phyloP scores from a whole-genome alignment of 2,329 filamentous ascomycete species.

The Fonsecaea erecta region DNA sequence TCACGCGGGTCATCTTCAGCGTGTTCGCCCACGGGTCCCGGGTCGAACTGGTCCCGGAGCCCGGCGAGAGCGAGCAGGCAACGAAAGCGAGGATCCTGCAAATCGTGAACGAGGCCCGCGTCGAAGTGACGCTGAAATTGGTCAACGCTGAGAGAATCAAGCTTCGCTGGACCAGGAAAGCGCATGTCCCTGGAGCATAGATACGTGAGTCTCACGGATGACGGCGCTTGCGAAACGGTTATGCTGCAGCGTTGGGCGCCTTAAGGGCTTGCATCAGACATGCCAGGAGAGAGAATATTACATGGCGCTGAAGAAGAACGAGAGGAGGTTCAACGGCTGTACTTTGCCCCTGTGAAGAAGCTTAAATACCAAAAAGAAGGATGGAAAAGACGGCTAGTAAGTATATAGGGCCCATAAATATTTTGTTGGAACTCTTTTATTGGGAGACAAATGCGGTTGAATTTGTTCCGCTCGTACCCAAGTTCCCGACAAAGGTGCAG shows the following conservation, averaged over 20 bases:
- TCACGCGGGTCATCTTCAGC: conserved; percentile 41
- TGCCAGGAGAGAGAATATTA: not conserved
- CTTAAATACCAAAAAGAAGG: not conserved
- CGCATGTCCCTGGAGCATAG: too few relatives aligned
- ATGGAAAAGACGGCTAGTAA: not conserved
- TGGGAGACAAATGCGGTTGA: not conserved
- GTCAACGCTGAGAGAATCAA: conserved; percentile 18
- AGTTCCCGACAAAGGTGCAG: not conserved
- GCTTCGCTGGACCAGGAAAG: conserved; percentile 22
- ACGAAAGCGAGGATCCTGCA: conserved; percentile 15
- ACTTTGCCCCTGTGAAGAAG: not conserved
- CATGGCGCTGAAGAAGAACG: not conserved
- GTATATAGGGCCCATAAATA: not conserved
- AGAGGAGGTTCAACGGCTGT: not conserved
- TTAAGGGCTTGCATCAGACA: not conserved
- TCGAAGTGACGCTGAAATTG: conserved; percentile 30
- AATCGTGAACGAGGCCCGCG: conserved; percentile 22
- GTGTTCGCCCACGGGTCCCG: conserved; percentile 26
- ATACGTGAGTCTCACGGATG: too few relatives aligned
- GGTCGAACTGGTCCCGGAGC: conserved; percentile 25
- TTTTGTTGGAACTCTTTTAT: not conserved
- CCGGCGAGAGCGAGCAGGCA: conserved; percentile 20
- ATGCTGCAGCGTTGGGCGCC: not conserved
- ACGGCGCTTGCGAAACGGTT: not conserved
- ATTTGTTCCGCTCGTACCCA: not conserved